Base-by-base conservation (phyloP, 768 basidiomycete genomes). In the Imleria badia region DNA sequence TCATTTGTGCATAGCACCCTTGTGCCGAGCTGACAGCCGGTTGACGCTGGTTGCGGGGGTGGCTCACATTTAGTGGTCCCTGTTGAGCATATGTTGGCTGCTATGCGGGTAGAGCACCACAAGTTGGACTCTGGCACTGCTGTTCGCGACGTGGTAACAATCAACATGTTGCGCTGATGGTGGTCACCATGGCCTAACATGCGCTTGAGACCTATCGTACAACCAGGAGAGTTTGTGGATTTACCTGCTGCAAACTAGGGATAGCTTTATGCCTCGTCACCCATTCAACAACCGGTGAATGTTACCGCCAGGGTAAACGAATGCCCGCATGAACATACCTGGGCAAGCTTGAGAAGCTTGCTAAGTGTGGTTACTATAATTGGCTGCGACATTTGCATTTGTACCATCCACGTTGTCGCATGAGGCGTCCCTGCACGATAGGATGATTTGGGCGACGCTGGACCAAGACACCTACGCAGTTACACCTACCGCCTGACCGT, bases 21-120 rank as follows among this genome's bases (percentile, higher is more conserved):
- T 6, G 26, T 26, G 26, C 26, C 6, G 26, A 26, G 26, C 26
- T 26, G 26, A 26, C 26, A 31, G 44, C 35, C 29, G 45, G 45
- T 48, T 34, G 46, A 48, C 14, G 34, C 45, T 34, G 31, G 46
- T 26, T 34, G 6, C 15, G 3, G 2, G 36, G 40, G 26, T 56
- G 54, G 54, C 53, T 55, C 55, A 55, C 44, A 31, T 46, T 55
- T 9, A 19, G 13, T 46, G 42, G 29, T 34, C 52, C 10, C 6
- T 13, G 11, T 40, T 19, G 51, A 54, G 35, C n/a, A 29, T 48
- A 30, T 22, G 31, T 34, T 39, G 29, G 35, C 7, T 8, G 22
- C 19, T 7, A 17, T 52, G 23, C 14, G n/a, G 17, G 29, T 6
- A 26, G 26, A 26, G 26, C 6, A 26, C 26, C 6, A 26, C 6